Percentiles rank a stretch among this genome's conserved stretches.
Conservation (phyloP, 2,329 filamentous ascomycete genomes). For the Thielaviopsis euricoi region DNA sequence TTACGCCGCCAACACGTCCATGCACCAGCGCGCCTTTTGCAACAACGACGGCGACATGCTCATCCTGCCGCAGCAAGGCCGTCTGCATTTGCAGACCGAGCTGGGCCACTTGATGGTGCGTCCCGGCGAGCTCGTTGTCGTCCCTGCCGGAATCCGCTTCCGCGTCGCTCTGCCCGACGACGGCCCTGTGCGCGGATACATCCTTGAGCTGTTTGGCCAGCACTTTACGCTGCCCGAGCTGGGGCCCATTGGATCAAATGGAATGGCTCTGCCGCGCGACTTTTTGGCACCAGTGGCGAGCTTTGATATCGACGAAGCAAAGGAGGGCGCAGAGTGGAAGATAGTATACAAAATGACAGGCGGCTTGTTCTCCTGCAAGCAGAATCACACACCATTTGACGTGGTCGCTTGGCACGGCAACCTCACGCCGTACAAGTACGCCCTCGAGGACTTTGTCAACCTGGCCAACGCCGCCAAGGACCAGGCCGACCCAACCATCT, state of each 20-base stretch:
- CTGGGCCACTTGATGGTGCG: slow-evolving; percentile 47
- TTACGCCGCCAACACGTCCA: slow-evolving; percentile 29
- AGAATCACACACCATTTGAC: slow-evolving; percentile 52
- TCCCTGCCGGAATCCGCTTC: slow-evolving; percentile 45
- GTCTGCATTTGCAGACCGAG: slow-evolving; percentile 52
- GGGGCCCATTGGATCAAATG: slow-evolving; percentile 48
- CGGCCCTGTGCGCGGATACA: slow-evolving; percentile 42
- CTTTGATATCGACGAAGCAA: slow-evolving; percentile 25
- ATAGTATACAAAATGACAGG: slow-evolving; percentile 47
- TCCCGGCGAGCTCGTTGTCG: slow-evolving; percentile 50
- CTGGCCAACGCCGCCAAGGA: slow-evolving; percentile 42
- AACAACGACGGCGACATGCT: slow-evolving; percentile 51
- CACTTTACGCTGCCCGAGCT: slow-evolving; percentile 51
- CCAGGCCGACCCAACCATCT: slow-evolving; percentile 51
- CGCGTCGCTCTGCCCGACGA: slow-evolving; percentile 25
- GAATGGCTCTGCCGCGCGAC: slow-evolving; percentile 47
- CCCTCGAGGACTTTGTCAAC: slow-evolving; percentile 39
- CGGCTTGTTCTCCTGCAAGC: slow-evolving; percentile 40
- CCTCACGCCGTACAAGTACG: slow-evolving; percentile 44
- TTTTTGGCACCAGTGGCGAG: slow-evolving; percentile 45
- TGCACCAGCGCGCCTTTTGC: slow-evolving; percentile 29
- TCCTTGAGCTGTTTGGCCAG: slow-evolving; percentile 48
- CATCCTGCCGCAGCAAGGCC: slow-evolving; percentile 48
- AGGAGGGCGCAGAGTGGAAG: slow-evolving; percentile 23
- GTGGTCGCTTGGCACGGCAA: slow-evolving; percentile 59